Base-by-base conservation (phyloP, 192 early-diverging fungal genomes). In the Helicostylum pulchrum region DNA sequence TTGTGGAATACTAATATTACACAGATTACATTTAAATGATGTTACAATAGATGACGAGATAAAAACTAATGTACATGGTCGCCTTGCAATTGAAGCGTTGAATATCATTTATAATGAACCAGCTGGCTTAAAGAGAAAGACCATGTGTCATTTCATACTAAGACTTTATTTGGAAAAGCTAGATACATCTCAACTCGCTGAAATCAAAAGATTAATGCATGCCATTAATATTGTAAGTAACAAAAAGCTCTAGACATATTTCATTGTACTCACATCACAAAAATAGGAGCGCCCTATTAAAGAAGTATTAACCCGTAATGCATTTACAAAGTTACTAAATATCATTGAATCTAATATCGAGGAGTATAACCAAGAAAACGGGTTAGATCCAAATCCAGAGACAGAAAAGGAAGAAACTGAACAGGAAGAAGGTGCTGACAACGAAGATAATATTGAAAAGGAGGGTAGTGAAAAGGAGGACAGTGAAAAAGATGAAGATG, bases 1-100 rank as follows among this genome's bases (percentile, higher is more conserved):
- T 26, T 26, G 2, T 26, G 2, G 26, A 26, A 26, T 26, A 26
- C 26, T 26, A 26, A 26, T 26, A 30, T 46, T 39, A 19, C 15
- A 42, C 44, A 72, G 65, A 17, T 26, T 45, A 42, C 51, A 75
- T 61, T 70, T 71, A 21, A 44, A 55, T 3, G 62, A 72, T 6
- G 59, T 71, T 26, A 67, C 36, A 39, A 39, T 65, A 39, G 68
- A 70, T 20, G 42, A 72, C 0, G 66, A 39, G 10, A 64, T 76
- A 21, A 79, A 87, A 34, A 61, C 68, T 45, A 83, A 81, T 7
- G 50, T 86, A 3, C 84, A 84, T 15, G 80, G 74, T 4, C 67
- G 73, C 3, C 72, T 94, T 23, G 90, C 84, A 7, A 68, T 90
- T n/a, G 80, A 88, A 2, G 73, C 88, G 11, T 72, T 92, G 31